Percentiles rank a stretch among this genome's conserved stretches.
These are phyloP conservation scores for Trametes elegans DNA, from an alignment of 768 basidiomycete species.

Conservation along the genomic window DNA sequence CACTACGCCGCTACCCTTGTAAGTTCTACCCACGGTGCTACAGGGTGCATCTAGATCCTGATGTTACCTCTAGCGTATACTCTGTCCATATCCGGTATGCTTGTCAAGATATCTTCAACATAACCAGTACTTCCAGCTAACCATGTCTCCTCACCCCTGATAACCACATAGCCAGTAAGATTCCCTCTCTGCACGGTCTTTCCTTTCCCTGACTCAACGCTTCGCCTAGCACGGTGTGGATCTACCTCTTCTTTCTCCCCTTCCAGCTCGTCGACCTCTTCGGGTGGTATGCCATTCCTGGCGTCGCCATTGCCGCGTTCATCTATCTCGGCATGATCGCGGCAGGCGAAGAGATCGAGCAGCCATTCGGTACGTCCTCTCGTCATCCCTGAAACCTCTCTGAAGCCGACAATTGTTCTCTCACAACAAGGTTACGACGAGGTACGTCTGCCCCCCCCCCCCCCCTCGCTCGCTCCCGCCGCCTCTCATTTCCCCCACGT, in stretches of 20 bases:
- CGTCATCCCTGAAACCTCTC: background rate
- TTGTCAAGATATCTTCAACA: background rate
- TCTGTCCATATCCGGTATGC: constrained; percentile 57
- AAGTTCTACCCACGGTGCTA: constrained; percentile 29
- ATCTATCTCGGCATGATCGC: constrained; percentile 78
- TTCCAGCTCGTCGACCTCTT: constrained; percentile 69
- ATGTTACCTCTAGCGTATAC: constrained; percentile 44
- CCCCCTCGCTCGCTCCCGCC: background rate
- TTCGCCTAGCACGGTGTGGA: constrained; percentile 56
- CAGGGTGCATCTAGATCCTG: background rate
- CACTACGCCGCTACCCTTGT: constrained; percentile 68
- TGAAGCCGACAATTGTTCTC: background rate
- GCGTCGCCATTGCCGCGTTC: constrained; percentile 62
- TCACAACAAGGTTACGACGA: constrained; percentile 53
- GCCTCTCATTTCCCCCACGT: background rate
- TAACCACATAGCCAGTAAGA: background rate
- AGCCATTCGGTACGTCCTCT: constrained; percentile 53
- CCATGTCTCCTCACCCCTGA: too few species aligned
- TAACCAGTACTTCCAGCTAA: constrained; percentile 3
- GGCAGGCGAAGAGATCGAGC: constrained; percentile 69
- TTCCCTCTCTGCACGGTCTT: background rate
- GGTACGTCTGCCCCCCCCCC: constrained; percentile 30
- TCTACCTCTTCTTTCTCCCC: constrained; percentile 74
- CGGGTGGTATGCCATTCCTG: constrained; percentile 63
- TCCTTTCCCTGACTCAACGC: background rate